A percentile compares a stretch with the other conserved stretches of the same genome.
phyloP scores from a whole-genome alignment of 805 yeast species.

The Zygoascus bituminiphila region DNA sequence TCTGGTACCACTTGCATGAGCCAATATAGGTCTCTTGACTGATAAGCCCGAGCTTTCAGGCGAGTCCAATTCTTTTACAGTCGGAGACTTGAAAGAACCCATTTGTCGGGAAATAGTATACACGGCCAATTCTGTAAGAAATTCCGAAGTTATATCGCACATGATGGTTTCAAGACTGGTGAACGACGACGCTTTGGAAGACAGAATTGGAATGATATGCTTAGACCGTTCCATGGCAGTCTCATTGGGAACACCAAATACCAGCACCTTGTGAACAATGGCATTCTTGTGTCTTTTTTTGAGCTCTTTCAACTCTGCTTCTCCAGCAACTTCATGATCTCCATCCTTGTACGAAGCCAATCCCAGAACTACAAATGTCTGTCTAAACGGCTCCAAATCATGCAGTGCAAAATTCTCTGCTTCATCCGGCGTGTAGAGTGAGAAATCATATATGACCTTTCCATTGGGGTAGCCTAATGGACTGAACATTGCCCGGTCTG shows the following conservation, averaged over 20 bases:
- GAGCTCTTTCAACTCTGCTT: slow-evolving; percentile 33
- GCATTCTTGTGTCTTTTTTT: slow-evolving; percentile 42
- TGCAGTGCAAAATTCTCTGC: slow-evolving; percentile 54
- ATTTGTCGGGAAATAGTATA: slow-evolving; percentile 66
- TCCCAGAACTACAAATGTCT: slow-evolving; percentile 49
- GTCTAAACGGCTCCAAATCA: slow-evolving; percentile 86
- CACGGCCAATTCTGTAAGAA: slow-evolving; percentile 54
- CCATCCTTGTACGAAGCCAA: slow-evolving; percentile 28
- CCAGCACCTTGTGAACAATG: slow-evolving; percentile 19
- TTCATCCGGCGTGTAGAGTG: slow-evolving; percentile 39
- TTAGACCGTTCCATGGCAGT: slow-evolving; percentile 7
- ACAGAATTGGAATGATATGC: slow-evolving; percentile 16
- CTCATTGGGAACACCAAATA: slow-evolving; percentile 36
- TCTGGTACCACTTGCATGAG: not conserved
- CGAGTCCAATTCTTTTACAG: slow-evolving; percentile 21
- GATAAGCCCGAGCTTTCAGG: not conserved
- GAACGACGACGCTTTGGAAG: slow-evolving; percentile 26
- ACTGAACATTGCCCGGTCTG: slow-evolving; percentile 46
- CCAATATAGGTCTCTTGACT: not conserved
- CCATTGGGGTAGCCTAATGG: slow-evolving; percentile 86
- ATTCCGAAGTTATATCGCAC: slow-evolving; percentile 62
- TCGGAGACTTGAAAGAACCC: slow-evolving; percentile 78
- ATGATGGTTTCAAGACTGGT: slow-evolving; percentile 51
- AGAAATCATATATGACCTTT: slow-evolving; percentile 51
- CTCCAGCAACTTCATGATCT: slow-evolving; percentile 20